A percentile compares a stretch with the other conserved stretches of the same genome.
Conservation (phyloP, 1,284 basidiomycete species). For the Ceratobasidium sp. region DNA sequence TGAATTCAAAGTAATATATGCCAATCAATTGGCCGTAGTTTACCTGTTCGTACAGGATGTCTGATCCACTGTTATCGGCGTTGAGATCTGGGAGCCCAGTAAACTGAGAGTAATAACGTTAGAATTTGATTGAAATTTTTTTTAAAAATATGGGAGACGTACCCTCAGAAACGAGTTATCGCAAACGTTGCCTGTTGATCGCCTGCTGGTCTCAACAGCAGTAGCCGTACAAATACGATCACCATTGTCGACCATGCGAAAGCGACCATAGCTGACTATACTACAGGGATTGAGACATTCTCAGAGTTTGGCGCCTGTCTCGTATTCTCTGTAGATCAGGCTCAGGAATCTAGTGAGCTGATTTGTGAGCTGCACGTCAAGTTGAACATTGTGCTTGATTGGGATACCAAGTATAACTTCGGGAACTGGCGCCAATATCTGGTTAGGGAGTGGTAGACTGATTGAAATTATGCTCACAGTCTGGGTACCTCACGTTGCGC, state of each 20-base stretch:
- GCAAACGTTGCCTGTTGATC: neutral
- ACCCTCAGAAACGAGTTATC: conserved; percentile 33
- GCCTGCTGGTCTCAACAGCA: neutral
- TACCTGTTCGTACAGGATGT: no score
- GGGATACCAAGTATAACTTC: neutral
- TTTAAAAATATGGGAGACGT: no score
- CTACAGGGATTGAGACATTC: neutral
- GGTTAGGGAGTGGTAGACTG: neutral
- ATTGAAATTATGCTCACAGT: conserved; percentile 1
- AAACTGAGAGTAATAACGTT: no score
- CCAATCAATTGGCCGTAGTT: no score
- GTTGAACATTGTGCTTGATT: neutral
- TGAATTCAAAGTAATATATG: no score
- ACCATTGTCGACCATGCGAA: neutral
- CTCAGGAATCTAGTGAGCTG: neutral
- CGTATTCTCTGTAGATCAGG: neutral
- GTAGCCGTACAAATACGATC: conserved; percentile 4
- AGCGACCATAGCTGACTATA: conserved; percentile 9
- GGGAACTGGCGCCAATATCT: neutral
- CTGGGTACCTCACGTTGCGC: neutral
- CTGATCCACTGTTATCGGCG: no score
- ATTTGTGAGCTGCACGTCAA: neutral
- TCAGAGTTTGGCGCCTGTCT: neutral
- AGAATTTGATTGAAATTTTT: no score
- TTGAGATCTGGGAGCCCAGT: no score